Percentiles rank a stretch among this genome's conserved stretches.
phyloP scores from a whole-genome alignment of 2,329 filamentous ascomycete genomes.

The Cladosporium oxysporum region DNA sequence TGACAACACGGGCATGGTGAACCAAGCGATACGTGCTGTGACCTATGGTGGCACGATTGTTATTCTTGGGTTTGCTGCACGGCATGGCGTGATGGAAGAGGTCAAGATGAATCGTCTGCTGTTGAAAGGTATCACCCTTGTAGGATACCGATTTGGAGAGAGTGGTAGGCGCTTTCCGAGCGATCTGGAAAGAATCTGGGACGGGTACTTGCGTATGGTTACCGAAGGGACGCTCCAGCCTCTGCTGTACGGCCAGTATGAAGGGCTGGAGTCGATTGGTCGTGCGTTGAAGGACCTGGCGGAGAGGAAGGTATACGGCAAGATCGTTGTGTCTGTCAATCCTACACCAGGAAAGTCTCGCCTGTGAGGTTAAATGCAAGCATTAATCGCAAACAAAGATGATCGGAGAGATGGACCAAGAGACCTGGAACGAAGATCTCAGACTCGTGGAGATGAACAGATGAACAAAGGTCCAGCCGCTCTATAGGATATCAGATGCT shows the following conservation, averaged over 20 bases:
- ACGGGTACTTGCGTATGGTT: slow-evolving; percentile 52
- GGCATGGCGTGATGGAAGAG: slow-evolving; percentile 55
- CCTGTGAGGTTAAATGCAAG: slow-evolving; percentile 25
- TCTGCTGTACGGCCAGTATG: slow-evolving; percentile 53
- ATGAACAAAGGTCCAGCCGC: background rate
- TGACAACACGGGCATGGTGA: slow-evolving; percentile 60
- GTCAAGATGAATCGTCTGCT: slow-evolving; percentile 58
- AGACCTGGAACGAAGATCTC: background rate
- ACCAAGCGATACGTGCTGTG: slow-evolving; percentile 56
- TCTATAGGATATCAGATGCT: slow-evolving; percentile 12
- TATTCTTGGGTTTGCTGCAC: slow-evolving; percentile 60
- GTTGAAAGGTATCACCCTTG: slow-evolving; percentile 54
- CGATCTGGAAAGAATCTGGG: slow-evolving; percentile 53
- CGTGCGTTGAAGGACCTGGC: slow-evolving; percentile 55
- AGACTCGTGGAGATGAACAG: background rate
- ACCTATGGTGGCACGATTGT: slow-evolving; percentile 57
- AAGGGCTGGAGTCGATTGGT: slow-evolving; percentile 53
- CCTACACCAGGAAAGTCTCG: slow-evolving; percentile 29
- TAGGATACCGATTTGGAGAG: slow-evolving; percentile 62
- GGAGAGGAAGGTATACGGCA: slow-evolving; percentile 55
- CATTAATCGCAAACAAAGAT: too few species aligned
- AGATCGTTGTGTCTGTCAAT: slow-evolving; percentile 54
- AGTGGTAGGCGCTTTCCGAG: slow-evolving; percentile 53
- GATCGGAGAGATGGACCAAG: too few species aligned
- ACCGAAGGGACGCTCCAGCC: slow-evolving; percentile 52